Base-by-base conservation (phyloP, 2,329 filamentous ascomycete species). In the Fusarium euwallaceae region DNA sequence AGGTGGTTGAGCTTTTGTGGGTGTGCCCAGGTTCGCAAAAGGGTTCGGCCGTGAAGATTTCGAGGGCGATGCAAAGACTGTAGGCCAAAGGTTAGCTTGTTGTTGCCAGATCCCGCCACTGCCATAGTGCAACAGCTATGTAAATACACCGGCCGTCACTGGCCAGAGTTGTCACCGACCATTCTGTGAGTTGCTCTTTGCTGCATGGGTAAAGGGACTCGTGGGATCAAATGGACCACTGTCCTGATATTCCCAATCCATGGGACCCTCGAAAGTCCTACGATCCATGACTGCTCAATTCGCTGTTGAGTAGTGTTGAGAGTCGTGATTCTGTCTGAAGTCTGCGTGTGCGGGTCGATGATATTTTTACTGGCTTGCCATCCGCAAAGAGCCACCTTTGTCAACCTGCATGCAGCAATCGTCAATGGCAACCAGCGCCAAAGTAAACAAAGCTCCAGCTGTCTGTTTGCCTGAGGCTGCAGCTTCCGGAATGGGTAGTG, bases 171-270 rank as follows among this genome's bases (percentile, higher is more conserved):
- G 10, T 59, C 48, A 83, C 85, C 74, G 69, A 89, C 88, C 81
- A 71, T 83, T 84, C 60, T 85, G 81, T 58, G 81, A 79, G 48
- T 81, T 79, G 59, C 78, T 81, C 77, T 82, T 86, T 1, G 86
- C 84, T 41, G 88, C 85, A 72, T 90, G 88, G 22, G 87, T 85
- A 80, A 92, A 92, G 3, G 91, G 91, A 73, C 90, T 92, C 11
- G 88, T 89, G 20, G 86, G 87, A 81, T 92, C 91, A 70, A 90
- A 81, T 20, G 89, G 90, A 2, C 87, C 89, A 58, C 84, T 81
- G 70, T 85, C 86, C 76, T 92, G 87, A 80, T 90, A 92, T 79
- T 92, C 89, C 88, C 89, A 92, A 77, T 92, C 91, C 91, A 92
- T 92, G 72, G 85, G 90, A 71, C 88, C 85, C 81, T 92, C 90